Percentiles rank a stretch among this genome's conserved stretches.
Evolutionary conservation across 176 grass and related monocot genomes (phyloP).

Genomic region (Carex parvula): DNA sequence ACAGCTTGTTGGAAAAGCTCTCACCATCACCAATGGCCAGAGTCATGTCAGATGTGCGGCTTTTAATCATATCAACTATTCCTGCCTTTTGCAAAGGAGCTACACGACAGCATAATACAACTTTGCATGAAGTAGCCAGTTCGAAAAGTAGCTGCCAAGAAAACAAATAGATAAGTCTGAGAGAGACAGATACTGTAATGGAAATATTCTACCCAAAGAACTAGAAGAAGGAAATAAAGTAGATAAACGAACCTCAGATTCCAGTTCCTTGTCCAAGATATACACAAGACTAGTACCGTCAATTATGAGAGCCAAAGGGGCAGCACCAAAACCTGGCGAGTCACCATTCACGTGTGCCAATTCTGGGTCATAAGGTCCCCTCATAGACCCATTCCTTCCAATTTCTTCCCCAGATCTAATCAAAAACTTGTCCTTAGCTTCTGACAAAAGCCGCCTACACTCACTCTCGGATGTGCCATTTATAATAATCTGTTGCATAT

Average conservation of each 20-base stretch:
- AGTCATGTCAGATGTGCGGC: constrained; percentile 95
- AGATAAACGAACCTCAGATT: constrained; percentile 70
- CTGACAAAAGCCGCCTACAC: constrained; percentile 67
- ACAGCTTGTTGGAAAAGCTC: constrained; percentile 28
- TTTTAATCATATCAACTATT: constrained; percentile 98
- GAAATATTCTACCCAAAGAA: constrained; percentile 21
- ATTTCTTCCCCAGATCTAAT: constrained; percentile 49
- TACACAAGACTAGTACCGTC: constrained; percentile 96
- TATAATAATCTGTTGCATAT: constrained; percentile 75
- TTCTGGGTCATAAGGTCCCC: constrained; percentile 35
- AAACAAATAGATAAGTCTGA: constrained; percentile 20
- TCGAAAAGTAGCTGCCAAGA: constrained; percentile 85
- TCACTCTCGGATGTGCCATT: constrained; percentile 91
- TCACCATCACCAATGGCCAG: constrained; percentile 98
- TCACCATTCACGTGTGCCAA: constrained; percentile 38
- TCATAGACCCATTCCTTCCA: constrained; percentile 24
- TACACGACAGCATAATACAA: constrained; percentile 97
- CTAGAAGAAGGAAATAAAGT: neutral
- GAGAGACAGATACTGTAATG: constrained; percentile 14
- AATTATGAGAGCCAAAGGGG: constrained; percentile 82
- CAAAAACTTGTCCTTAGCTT: constrained; percentile 69
- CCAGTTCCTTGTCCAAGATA: constrained; percentile 95
- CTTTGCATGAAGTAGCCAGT: constrained; percentile 88
- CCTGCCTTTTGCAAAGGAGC: constrained; percentile 99
- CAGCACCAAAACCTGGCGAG: constrained; percentile 31